Base-by-base conservation (phyloP, 768 basidiomycete species). In the Tulasnella sp. region DNA sequence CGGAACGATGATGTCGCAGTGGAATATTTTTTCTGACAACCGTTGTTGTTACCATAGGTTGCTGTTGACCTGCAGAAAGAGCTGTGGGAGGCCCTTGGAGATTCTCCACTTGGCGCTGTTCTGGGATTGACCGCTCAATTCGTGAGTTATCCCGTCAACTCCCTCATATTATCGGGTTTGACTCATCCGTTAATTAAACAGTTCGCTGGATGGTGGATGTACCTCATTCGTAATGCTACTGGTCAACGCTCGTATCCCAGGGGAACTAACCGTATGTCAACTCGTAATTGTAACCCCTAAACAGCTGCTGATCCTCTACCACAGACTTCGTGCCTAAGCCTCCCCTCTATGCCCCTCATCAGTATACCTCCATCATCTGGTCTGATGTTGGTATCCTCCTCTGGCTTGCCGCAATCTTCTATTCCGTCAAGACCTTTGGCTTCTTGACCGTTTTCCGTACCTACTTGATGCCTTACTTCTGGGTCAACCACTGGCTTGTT, bases 401-500 rank as follows among this genome's bases (percentile, higher is more conserved):
- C 56, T 86, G 85, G 81, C 58, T 88, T 39, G 72, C 65, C 48
- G 76, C 64, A 10, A 53, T 95, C 46, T 66, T 54, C n/a, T 67
- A 66, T 42, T 76, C 77, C 60, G 72, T 77, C 53, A 68, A 74
- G 63, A 64, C 70, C 43, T 77, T 72, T 48, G 82, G 88, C 31
- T 81, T 88, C 67, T 62, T 66, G 39, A 76, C 76, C 40, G 81
- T 95, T 44, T 76, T 86, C 68, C 73, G 77, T 56, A 67, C 83
- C 57, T 99, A 96, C 65, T 64, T 86, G 48, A 73, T 86, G 15
- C 90, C 92, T 46, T 98, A 96, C 70, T 72, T 98, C 54, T 89
- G 85, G 83, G 63, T 83, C 48, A 88, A 88, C 72, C 87, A 90
- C 72, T 95, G 91, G 91, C 75, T 96, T 48, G 88, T 96, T 52